A percentile compares a stretch with the other conserved stretches of the same genome.
Conservation (phyloP, 257 asterid species). For the Fraxinus cuspidata region DNA sequence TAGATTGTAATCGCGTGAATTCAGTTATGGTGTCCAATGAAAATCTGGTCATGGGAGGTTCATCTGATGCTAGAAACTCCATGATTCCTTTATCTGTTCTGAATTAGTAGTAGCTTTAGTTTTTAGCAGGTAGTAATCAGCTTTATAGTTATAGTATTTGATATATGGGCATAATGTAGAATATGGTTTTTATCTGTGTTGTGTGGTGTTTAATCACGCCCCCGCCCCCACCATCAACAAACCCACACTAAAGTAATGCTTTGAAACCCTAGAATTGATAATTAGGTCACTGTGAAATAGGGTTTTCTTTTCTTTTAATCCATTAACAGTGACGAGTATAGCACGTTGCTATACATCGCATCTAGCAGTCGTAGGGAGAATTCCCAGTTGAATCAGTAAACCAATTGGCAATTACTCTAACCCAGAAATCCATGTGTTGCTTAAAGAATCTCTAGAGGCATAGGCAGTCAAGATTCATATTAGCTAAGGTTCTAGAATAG, state of each 20-base stretch:
- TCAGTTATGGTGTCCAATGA: background rate
- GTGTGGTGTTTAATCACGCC: background rate
- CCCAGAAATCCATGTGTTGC: background rate
- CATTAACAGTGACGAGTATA: background rate
- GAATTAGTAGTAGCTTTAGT: conserved; percentile 22
- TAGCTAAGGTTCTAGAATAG: background rate
- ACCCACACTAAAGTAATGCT: too few relatives aligned
- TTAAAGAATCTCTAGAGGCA: background rate
- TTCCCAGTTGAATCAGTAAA: background rate
- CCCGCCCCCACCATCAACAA: background rate
- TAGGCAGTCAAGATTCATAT: background rate
- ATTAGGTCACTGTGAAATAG: background rate
- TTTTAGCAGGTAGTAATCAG: background rate
- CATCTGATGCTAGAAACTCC: conserved; percentile 31
- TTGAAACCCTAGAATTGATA: background rate
- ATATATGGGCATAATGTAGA: background rate
- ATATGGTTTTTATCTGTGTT: conserved; percentile 1
- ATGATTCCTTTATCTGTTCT: conserved; percentile 37
- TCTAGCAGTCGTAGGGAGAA: background rate
- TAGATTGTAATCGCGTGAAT: conserved; percentile 13
- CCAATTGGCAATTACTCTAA: background rate
- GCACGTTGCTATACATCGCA: too few relatives aligned
- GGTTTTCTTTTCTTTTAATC: background rate
- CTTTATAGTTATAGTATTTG: background rate
- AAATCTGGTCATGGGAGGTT: conserved; percentile 30